These are phyloP conservation scores for Rhodotorula sp. DNA, from an alignment of 1,284 basidiomycete genomes.

Conservation along the genomic window DNA sequence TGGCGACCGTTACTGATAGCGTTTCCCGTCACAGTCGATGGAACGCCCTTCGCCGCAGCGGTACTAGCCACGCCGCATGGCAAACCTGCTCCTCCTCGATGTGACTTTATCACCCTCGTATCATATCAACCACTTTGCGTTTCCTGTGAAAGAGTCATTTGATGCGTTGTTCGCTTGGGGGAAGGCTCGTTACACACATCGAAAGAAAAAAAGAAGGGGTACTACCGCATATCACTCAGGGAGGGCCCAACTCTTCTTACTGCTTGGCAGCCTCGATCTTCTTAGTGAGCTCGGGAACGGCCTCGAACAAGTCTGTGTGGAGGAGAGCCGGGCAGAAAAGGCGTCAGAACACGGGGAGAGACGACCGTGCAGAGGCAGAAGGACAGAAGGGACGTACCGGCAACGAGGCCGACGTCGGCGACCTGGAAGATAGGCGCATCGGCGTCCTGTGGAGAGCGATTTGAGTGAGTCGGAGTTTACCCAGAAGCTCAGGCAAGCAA, in stretches of 20 bases:
- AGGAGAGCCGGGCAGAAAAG: not conserved
- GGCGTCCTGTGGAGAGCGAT: slow-evolving; percentile 65
- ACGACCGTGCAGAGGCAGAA: slow-evolving; percentile 2
- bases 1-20: not conserved
- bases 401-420: slow-evolving; percentile 92
- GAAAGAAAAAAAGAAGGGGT: not conserved
- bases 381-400: slow-evolving; percentile 40
- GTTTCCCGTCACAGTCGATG: slow-evolving; percentile 7
- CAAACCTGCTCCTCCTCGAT: not conserved
- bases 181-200: not conserved
- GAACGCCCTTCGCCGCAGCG: not conserved
- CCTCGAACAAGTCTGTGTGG: slow-evolving; percentile 73
- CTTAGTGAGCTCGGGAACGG: slow-evolving; percentile 80
- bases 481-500: too few relatives aligned
- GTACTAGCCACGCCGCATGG: not conserved
- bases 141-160: too few relatives aligned
- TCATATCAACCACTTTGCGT: too few relatives aligned
- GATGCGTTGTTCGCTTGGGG: too few relatives aligned
- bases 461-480: not conserved
- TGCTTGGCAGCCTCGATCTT: slow-evolving; percentile 64
- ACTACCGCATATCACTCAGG: not conserved
- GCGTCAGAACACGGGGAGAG: slow-evolving; percentile 17
- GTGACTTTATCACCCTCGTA: too few relatives aligned
- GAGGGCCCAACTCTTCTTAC: not conserved
- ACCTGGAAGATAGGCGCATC: slow-evolving; percentile 99